These are phyloP conservation scores for Chaetoscypha palmicola DNA, from an alignment of 2,329 filamentous ascomycete species.

Conservation along the genomic window DNA sequence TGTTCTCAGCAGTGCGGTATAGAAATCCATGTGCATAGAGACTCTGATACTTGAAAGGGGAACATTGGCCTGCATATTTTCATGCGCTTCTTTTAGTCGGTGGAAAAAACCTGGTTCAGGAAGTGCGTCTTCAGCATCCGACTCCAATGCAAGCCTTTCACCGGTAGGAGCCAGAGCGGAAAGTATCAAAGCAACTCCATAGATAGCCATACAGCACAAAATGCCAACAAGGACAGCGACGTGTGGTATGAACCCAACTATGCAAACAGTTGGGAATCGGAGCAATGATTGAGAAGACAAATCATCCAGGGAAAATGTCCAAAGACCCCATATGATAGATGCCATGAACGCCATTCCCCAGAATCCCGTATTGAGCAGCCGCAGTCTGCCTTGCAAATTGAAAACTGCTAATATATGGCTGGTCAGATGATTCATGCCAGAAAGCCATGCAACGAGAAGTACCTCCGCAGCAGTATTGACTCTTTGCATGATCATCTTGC, in stretches of 20 bases:
- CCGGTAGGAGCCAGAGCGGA: slow-evolving; percentile 53
- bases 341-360: slow-evolving; percentile 90
- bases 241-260: slow-evolving; percentile 91
- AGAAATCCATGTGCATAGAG: slow-evolving; percentile 88
- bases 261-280: slow-evolving; percentile 87
- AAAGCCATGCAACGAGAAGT: slow-evolving; percentile 79
- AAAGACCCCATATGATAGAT: slow-evolving; percentile 71
- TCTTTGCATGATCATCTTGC: slow-evolving; percentile 64
- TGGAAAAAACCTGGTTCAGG: slow-evolving; percentile 41
- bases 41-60: slow-evolving; percentile 76
- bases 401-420: slow-evolving; percentile 79
- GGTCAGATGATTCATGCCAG: slow-evolving; percentile 77
- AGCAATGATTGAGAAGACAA: slow-evolving; percentile 59
- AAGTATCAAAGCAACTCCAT: slow-evolving; percentile 66
- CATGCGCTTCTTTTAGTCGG: slow-evolving; percentile 64
- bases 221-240: slow-evolving; percentile 81
- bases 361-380: slow-evolving; percentile 80
- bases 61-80: slow-evolving; percentile 87
- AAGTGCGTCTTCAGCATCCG: slow-evolving; percentile 38
- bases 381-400: slow-evolving; percentile 68
- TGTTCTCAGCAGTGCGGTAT: slow-evolving; percentile 77
- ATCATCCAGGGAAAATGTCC: slow-evolving; percentile 55
- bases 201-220: slow-evolving; percentile 66
- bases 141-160: slow-evolving; percentile 8
- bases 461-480: slow-evolving; percentile 89